Evolutionary conservation across 352 stramenopile species (phyloP).

Genomic region (Pythium vanterpoolii): DNA sequence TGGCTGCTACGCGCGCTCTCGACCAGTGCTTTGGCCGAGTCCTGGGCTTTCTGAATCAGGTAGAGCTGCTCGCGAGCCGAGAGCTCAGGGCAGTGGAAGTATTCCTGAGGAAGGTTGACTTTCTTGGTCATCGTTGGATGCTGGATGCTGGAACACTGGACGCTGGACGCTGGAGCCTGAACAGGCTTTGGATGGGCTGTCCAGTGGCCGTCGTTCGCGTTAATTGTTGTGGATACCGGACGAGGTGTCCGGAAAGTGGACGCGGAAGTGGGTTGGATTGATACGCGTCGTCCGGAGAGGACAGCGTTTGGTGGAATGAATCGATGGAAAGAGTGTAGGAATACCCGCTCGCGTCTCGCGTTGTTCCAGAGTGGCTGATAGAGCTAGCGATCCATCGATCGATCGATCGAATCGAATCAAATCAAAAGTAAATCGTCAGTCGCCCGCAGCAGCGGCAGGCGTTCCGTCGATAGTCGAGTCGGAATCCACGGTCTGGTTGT

Average conservation of each 20-base stretch:
- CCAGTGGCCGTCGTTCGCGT: too few relatives aligned
- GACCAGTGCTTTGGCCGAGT: constrained; percentile 57
- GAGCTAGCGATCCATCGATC: too few relatives aligned
- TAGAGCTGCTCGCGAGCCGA: constrained; percentile 47
- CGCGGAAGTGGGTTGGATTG: background rate
- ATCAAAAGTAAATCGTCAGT: too few relatives aligned
- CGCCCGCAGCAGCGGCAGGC: background rate
- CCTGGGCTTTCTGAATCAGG: constrained; percentile 55
- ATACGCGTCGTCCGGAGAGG: constrained; percentile 3
- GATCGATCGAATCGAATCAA: too few relatives aligned
- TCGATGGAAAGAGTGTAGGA: background rate
- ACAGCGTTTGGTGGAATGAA: constrained; percentile 1
- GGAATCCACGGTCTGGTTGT: too few relatives aligned
- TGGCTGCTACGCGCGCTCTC: constrained; percentile 55
- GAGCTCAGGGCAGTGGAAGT: constrained; percentile 57
- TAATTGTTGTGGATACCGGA: too few relatives aligned
- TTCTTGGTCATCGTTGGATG: constrained; percentile 18
- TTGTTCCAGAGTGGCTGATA: background rate
- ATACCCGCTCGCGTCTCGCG: background rate
- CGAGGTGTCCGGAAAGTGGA: background rate
- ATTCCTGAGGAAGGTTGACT: constrained; percentile 38
- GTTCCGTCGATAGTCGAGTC: too few relatives aligned
- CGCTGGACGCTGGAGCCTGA: background rate
- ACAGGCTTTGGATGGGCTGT: too few relatives aligned
- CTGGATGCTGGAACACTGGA: too few relatives aligned